Evolutionary conservation across 805 yeast species (phyloP).

Genomic region (Candida tibetensis): DNA sequence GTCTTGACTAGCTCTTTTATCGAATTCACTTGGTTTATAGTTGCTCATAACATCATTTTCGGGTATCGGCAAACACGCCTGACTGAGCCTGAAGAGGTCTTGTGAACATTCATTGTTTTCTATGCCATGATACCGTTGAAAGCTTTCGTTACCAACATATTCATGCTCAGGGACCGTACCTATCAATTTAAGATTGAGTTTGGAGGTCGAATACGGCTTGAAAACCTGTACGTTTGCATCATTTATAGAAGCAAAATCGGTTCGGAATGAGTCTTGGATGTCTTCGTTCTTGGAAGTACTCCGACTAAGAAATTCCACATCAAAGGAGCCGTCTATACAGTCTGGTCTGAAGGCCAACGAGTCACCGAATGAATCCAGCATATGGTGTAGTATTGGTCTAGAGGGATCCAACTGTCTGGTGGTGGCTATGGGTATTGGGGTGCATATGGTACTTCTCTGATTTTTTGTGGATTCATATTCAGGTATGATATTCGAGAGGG

Average conservation of each 20-base stretch:
- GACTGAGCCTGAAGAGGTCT: not conserved
- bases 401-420: too few species aligned
- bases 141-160: not conserved
- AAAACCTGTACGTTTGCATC: conserved; percentile 15
- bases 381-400: too few species aligned
- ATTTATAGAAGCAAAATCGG: conserved; percentile 11
- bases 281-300: conserved; percentile 15
- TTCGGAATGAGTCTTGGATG: conserved; percentile 3
- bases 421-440: too few species aligned
- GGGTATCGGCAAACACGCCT: too few species aligned
- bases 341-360: not conserved
- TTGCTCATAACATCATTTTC: too few species aligned
- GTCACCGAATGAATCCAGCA: not conserved
- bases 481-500: too few species aligned
- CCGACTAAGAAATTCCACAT: conserved; percentile 14
- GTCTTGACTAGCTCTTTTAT: not conserved
- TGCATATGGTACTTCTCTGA: too few species aligned
- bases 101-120: not conserved
- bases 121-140: not conserved
- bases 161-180: conserved; percentile 1
- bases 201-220: conserved; percentile 9
- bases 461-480: too few species aligned
- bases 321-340: conserved; percentile 8
- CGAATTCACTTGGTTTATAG: not conserved
- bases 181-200: conserved; percentile 5